Evolutionary conservation across 139 green algal species (phyloP), one percentile per base, ranked within the genome.

Genomic region (Pleodorina starrii): DNA sequence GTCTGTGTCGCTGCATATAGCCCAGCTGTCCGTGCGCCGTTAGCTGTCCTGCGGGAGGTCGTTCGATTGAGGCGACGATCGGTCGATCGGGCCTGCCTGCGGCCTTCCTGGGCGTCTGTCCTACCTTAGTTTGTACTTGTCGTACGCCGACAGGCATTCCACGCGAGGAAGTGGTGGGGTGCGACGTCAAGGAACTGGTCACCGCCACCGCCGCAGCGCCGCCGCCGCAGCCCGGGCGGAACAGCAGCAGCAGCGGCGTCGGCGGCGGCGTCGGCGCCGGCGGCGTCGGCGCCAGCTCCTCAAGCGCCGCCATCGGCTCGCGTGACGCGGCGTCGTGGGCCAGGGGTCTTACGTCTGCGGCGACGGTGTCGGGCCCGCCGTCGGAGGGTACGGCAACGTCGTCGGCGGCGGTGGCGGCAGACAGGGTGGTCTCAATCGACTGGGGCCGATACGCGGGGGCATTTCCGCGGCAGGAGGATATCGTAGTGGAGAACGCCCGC

Each of bases 131-230:
- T 4, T 66, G 54, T 32, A 9, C 25, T 4, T 12, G 54, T 66
- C 7, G 54, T 12, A 66, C 54, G 29, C 54, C 7, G 5, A 66
- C 76, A 85, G 79, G 79, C 23, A 86, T 86, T 57, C 35, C 79
- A 0, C 57, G 79, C 0, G 42, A 54, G 79, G 42, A 86, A 0
- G 79, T 75, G 40, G 79, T 86, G 40, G 79, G 79, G 4, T 29
- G 38, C 3, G 79, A 86, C 54, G 35, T 86, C 54, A 86, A 86
- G 54, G 81, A 87, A 10, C 60, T 87, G 29, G 36, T 87, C 81
- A 68, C 60, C n/a, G 25, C 81, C 40, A 29, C 78, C 38, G 54
- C 78, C 75, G 12, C 19, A n/a, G n/a, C n/a, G n/a, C n/a, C n/a
- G 5, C 7, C 73, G 14, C 73, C 42, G 35, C 73, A 66, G 6